Evolutionary conservation across 2,329 filamentous ascomycete species (phyloP).

Genomic region (Claviceps cyperi): DNA sequence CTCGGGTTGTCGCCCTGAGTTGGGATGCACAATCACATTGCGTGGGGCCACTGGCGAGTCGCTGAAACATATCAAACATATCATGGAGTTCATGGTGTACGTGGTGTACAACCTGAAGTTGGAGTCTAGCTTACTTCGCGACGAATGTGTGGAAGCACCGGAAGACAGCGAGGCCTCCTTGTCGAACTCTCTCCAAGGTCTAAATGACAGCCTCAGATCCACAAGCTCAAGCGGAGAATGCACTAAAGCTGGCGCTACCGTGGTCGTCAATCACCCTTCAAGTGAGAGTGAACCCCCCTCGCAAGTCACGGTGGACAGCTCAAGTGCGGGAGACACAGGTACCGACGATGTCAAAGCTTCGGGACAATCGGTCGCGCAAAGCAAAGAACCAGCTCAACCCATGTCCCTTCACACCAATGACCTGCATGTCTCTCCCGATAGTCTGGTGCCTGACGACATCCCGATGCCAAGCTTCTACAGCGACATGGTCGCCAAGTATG

Average conservation of each 20-base stretch:
- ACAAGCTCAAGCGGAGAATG: slow-evolving; percentile 18
- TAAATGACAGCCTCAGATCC: slow-evolving; percentile 25
- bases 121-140: slow-evolving; percentile 84
- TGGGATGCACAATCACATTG: slow-evolving; percentile 89
- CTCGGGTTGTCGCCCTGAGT: slow-evolving; percentile 74
- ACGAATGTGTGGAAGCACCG: slow-evolving; percentile 80
- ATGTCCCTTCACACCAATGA: slow-evolving; percentile 29
- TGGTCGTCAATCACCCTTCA: slow-evolving; percentile 21
- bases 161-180: slow-evolving; percentile 34
- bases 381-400: slow-evolving; percentile 15
- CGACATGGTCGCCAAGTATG: slow-evolving; percentile 84
- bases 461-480: slow-evolving; percentile 88
- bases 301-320: slow-evolving; percentile 18
- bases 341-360: slow-evolving; percentile 16
- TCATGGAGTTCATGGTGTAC: slow-evolving; percentile 98
- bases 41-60: slow-evolving; percentile 61
- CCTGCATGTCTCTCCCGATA: slow-evolving; percentile 30
- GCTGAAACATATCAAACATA: slow-evolving; percentile 70
- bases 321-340: slow-evolving; percentile 12
- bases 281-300: slow-evolving; percentile 23
- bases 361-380: slow-evolving; percentile 12
- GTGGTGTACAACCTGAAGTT: slow-evolving; percentile 96
- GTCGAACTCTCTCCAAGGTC: slow-evolving; percentile 24
- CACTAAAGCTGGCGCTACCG: slow-evolving; percentile 15
- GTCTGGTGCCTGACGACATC: slow-evolving; percentile 58